Evolutionary conservation across 2,329 filamentous ascomycete species (phyloP).

Genomic region (Venturia nashicola): DNA sequence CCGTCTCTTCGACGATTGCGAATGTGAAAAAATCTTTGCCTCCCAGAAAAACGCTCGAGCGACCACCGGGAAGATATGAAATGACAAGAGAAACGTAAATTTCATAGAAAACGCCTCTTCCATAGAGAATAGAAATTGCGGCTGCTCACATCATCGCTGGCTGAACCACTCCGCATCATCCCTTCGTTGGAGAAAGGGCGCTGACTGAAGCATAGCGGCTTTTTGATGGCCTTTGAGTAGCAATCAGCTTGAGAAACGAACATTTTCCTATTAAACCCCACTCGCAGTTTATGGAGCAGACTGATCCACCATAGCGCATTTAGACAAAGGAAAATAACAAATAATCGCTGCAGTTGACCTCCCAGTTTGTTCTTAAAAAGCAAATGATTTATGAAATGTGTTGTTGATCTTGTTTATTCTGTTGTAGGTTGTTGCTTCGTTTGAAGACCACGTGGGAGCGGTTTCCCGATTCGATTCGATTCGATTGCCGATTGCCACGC

Average conservation of each 20-base stretch:
- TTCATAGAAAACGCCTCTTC: not conserved
- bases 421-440: not conserved
- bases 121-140: not conserved
- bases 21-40: not conserved
- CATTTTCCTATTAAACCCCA: not conserved
- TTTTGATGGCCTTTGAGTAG: not conserved
- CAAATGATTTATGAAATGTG: not conserved
- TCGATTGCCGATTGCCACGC: not conserved
- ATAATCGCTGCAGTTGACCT: constrained; percentile 3
- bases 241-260: not conserved
- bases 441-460: not conserved
- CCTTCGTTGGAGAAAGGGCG: not conserved
- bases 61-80: not conserved
- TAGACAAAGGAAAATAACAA: not conserved
- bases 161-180: not conserved
- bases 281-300: not conserved
- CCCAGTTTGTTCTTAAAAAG: not conserved
- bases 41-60: not conserved
- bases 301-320: not conserved
- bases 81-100: not conserved
- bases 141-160: not conserved
- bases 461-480: not conserved
- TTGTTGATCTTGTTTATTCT: not conserved
- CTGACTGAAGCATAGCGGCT: not conserved
- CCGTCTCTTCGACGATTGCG: not conserved